Evolutionary conservation across 2,329 filamentous ascomycete species (phyloP).

Genomic region (Leptoxyphium fumago): DNA sequence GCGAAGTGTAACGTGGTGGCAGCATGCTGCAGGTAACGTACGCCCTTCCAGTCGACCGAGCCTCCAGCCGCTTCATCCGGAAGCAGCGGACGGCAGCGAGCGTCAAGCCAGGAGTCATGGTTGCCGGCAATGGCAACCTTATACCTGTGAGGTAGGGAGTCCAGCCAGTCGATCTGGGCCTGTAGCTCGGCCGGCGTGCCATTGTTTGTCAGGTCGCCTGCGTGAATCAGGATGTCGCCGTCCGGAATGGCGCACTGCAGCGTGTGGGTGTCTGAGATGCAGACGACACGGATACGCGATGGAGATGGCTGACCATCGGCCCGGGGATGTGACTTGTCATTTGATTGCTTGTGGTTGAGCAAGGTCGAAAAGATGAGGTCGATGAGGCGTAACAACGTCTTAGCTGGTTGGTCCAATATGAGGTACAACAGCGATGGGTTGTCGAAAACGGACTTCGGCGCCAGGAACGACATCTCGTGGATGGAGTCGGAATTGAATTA

Average conservation of each 20-base stretch:
- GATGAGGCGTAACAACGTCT: conserved; percentile 26
- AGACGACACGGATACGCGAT: conserved; percentile 59
- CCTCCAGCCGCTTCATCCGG: conserved; percentile 36
- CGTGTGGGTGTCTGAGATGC: conserved; percentile 80
- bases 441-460: conserved; percentile 5
- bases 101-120: conserved; percentile 77
- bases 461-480: neutral
- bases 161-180: conserved; percentile 71
- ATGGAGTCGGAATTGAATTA: no score
- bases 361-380: conserved; percentile 45
- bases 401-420: conserved; percentile 19
- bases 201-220: conserved; percentile 65
- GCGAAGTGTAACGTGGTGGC: conserved; percentile 47
- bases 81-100: conserved; percentile 38
- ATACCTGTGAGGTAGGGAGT: conserved; percentile 55
- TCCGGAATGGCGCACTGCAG: conserved; percentile 45
- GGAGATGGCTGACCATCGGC: conserved; percentile 10
- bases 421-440: conserved; percentile 10
- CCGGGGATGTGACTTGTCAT: neutral
- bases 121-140: conserved; percentile 80
- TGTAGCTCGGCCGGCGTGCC: conserved; percentile 65
- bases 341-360: conserved; percentile 36
- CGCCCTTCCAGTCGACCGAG: conserved; percentile 48
- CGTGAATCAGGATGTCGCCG: conserved; percentile 79
- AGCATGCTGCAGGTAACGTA: conserved; percentile 64